Evolutionary conservation across 306 rosid genomes (phyloP), one percentile per base, ranked within the genome.

Genomic region (Citrullus mucosospermus): DNA sequence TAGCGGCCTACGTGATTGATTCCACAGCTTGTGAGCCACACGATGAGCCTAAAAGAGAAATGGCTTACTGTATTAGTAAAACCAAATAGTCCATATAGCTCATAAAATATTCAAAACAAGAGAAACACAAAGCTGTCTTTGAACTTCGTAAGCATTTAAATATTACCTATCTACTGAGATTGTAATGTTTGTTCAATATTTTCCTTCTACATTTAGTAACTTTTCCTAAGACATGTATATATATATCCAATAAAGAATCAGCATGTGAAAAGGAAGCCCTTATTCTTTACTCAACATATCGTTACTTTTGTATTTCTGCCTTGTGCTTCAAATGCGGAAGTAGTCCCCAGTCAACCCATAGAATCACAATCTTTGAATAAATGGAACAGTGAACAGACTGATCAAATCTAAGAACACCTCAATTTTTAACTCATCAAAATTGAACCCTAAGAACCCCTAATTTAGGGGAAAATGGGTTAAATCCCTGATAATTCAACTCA

Each of bases 21-120:
- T 75, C 98, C 98, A 92, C 71, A 92, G 79, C 81, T 83, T 82
- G 79, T 95, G 95, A 0, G 97, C 89, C 85, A 95, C 97, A 15
- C 96, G 87, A 63, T 94, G 97, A 5, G 98, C 98, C 98, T 88
- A 51, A 58, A 34, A 22, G 14, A 43, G 9, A 75, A 22, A 15
- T 36, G 32, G 12, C 20, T 30, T 59, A 13, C 22, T 6, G 53
- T 22, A 20, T 30, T 16, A 68, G 22, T n/a, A 34, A 51, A 66
- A 6, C 16, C 44, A 65, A 65, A 17, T 7, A 8, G 25, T 3
- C 6, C 48, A 65, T 34, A 36, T 10, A 11, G 12, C 8, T 22
- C 17, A 41, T 10, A 68, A 22, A 22, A 44, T 70, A 25, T 70
- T 44, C 56, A 70, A 44, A 70, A 20, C 56, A 70, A 25, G 11